Evolutionary conservation across 1,284 basidiomycete species (phyloP), one percentile per base, ranked within the genome.

Genomic region (Sanghuangporus weigelae): DNA sequence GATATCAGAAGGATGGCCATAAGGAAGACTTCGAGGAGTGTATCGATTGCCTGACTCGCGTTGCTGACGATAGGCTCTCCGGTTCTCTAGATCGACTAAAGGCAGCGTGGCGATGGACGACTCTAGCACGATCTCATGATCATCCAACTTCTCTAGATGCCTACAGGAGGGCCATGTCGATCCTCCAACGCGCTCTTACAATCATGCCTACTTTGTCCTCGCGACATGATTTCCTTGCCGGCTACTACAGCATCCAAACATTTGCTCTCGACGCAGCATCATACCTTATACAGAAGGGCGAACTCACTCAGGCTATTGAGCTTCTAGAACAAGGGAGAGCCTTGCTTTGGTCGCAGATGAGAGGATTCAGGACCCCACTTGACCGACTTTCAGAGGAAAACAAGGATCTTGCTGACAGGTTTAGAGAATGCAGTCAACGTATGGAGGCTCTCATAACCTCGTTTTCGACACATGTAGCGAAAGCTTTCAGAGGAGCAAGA

Each of bases 311-410:
- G 16, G 59, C 59, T n/a, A 49, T 60, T 8, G 59, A 51, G 38
- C n/a, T 60, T 2, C 35, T 60, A 3, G 59, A 60, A 49, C 59
- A 60, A 21, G 59, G 59, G 40, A 60, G 48, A 31, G 48, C 23
- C 10, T 39, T 60, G 36, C 19, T 50, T 7, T 60, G 59, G 59
- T 51, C 59, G 23, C 48, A 60, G 16, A 38, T 60, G 36, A n/a
- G 48, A n/a, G 38, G 59, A 11, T 39, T 60, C 23, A 35, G 59
- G n/a, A 54, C 46, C 10, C 14, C 40, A 21, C 21, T 53, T 7
- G 21, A 53, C 31, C 12, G 51, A 11, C 51, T 53, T 11, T 1
- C 8, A 31, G 23, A 53, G 2, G 51, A 26, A 8, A 7, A 53
- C 51, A 35, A 36, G 12, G n/a, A 2, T 12, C 51, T 53, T 8